phyloP scores from a whole-genome alignment of 805 yeast species.

The Wickerhamiella lipophila region DNA sequence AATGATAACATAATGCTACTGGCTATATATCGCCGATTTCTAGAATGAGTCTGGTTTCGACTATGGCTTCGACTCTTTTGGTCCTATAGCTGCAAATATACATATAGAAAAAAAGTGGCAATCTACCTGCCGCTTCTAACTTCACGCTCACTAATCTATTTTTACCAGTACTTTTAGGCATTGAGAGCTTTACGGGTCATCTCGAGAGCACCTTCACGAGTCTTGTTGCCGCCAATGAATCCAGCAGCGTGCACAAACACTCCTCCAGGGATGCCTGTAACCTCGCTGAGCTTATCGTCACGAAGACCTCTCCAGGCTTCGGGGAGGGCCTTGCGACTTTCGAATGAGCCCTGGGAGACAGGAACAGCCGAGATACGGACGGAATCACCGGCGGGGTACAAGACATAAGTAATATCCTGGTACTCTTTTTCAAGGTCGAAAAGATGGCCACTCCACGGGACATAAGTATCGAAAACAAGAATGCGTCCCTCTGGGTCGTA shows the following conservation, averaged over 20 bases:
- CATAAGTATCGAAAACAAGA: conserved; percentile 57
- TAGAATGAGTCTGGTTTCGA: too few relatives aligned
- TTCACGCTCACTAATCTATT: too few relatives aligned
- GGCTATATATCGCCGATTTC: too few relatives aligned
- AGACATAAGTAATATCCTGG: conserved; percentile 50
- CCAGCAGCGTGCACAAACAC: conserved; percentile 91
- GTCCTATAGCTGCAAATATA: too few relatives aligned
- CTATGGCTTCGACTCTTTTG: too few relatives aligned
- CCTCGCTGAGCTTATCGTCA: conserved; percentile 63
- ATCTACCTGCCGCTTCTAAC: too few relatives aligned
- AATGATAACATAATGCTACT: too few relatives aligned
- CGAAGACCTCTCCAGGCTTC: conserved; percentile 92
- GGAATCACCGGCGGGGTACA: conserved; percentile 58
- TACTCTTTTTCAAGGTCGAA: conserved; percentile 51
- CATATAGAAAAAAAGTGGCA: too few relatives aligned
- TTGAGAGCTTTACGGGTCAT: conserved; percentile 45
- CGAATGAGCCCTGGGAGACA: conserved; percentile 63
- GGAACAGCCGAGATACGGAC: conserved; percentile 93
- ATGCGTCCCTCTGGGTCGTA: conserved; percentile 63
- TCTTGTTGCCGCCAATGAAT: conserved; percentile 86
- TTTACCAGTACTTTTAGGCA: neutral
- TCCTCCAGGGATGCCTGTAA: conserved; percentile 75
- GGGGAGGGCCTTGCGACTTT: conserved; percentile 76
- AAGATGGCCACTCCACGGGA: conserved; percentile 94
- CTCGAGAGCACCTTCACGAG: conserved; percentile 62